phyloP scores from a whole-genome alignment of 805 yeast species.

The Peterozyma xylosa region DNA sequence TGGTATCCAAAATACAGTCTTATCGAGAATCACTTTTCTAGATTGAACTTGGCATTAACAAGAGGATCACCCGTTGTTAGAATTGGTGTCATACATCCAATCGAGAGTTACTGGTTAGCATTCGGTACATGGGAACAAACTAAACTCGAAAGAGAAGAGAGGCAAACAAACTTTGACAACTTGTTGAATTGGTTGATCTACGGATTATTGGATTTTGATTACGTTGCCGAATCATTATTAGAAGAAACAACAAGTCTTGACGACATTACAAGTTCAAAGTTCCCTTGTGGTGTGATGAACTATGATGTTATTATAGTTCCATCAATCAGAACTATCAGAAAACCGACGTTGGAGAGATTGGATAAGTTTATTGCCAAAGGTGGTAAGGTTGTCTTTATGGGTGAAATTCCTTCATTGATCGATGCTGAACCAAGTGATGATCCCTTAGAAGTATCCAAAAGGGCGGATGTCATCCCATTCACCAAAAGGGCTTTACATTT shows the following conservation, averaged over 20 bases:
- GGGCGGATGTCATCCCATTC: conserved; percentile 5
- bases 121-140: conserved; percentile 10
- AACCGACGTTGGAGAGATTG: conserved; percentile 6
- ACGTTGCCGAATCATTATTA: conserved; percentile 9
- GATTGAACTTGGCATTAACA: conserved; percentile 7
- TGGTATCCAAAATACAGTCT: conserved; percentile 8
- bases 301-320: conserved; percentile 10
- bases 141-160: conserved; percentile 6
- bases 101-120: conserved; percentile 9
- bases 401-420: conserved; percentile 7
- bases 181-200: conserved; percentile 6
- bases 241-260: conserved; percentile 3
- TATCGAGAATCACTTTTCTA: conserved; percentile 8
- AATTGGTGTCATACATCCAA: conserved; percentile 10
- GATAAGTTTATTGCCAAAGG: conserved; percentile 5
- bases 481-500: conserved; percentile 5
- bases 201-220: conserved; percentile 10
- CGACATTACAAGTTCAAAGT: conserved; percentile 1
- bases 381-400: conserved; percentile 8
- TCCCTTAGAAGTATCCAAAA: neutral
- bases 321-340: conserved; percentile 4
- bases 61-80: conserved; percentile 8
- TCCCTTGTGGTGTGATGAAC: conserved; percentile 8
- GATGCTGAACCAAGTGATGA: conserved; percentile 3
- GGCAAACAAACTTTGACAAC: conserved; percentile 8